Base-by-base conservation (phyloP, 495 filamentous ascomycete species). In the Apiosordaria backusii region DNA sequence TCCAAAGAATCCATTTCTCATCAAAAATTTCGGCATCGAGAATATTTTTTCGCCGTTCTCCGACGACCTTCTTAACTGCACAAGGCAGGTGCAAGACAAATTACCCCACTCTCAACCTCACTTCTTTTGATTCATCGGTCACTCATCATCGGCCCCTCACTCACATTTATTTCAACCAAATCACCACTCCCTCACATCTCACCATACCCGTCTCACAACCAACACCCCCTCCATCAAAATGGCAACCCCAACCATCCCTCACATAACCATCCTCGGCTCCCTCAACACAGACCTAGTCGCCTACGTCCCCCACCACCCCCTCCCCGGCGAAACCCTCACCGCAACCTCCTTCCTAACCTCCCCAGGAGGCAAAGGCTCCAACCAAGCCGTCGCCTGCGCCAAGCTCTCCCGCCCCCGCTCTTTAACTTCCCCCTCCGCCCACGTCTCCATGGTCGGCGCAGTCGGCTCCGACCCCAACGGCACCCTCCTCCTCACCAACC, bases 251-350 rank as follows among this genome's bases (percentile, higher is more conserved):
- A 27, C 26, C 16, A 25, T 62, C 53, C 74, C 73, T 6, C 79
- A 78, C 63, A 86, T 98, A 74, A 87, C 88, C 35, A 85, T 97
- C 57, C 87, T 99, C 65, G 95, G 95, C 70, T 97, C 93, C 57
- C 88, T 99, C 60, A 98, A 98, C 78, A 90, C 87, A 69, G 95
- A 99, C 80, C 88, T 97, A 66, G 89, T 96, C 54, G 92, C 92
- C 50, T 85, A 89, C 65, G 96, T 94, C 29, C 83, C 91, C 0
- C 92, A 95, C 50, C 83, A 97, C 65, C 95, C 95, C 2, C 76
- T 80, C 0, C 84, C 89, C 3, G 95, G 95, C 65, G 95, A 99
- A 72, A 99, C 95, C 4, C 84, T 99, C 50, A 93, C 89, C 2
- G 83, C 92, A n/a, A 82, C 80, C 62, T 86, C 86, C 5, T 96